Conservation (phyloP, 371 early-diverging fungal species). For the Parasitella parasitica region DNA sequence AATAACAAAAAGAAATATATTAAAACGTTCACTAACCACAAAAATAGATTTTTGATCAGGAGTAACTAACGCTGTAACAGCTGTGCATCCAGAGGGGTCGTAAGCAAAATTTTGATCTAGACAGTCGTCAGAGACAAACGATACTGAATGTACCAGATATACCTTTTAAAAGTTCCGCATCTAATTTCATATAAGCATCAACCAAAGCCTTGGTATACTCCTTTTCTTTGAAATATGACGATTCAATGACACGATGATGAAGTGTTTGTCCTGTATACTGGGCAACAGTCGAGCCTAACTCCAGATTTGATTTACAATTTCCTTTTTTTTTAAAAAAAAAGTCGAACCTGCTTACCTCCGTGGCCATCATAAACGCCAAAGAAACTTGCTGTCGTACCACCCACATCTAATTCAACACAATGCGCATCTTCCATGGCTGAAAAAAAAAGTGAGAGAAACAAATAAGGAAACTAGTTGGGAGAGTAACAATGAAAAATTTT, state of each 20-base stretch:
- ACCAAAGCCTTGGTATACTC: conserved; percentile 77
- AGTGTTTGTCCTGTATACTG: conserved; percentile 82
- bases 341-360: conserved; percentile 76
- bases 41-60: conserved; percentile 36
- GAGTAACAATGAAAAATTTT: background rate
- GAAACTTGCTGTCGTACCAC: conserved; percentile 64
- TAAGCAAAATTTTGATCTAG: conserved; percentile 67
- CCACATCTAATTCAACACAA: conserved; percentile 78
- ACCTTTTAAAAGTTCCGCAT: conserved; percentile 78
- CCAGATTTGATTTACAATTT: background rate
- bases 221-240: conserved; percentile 63
- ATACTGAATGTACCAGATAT: background rate
- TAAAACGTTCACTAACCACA: conserved; percentile 24
- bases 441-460: background rate
- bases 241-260: conserved; percentile 69
- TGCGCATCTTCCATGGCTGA: conserved; percentile 98
- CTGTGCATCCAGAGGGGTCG: conserved; percentile 95
- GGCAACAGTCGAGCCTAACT: conserved; percentile 74
- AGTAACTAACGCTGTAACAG: conserved; percentile 62
- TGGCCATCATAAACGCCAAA: conserved; percentile 98
- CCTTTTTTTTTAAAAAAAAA: background rate
- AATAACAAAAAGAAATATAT: background rate
- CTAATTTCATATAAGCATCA: conserved; percentile 80
- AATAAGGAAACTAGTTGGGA: background rate
- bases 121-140: background rate